phyloP scores from a whole-genome alignment of 768 basidiomycete genomes.

The Leucosporidium scottii region DNA sequence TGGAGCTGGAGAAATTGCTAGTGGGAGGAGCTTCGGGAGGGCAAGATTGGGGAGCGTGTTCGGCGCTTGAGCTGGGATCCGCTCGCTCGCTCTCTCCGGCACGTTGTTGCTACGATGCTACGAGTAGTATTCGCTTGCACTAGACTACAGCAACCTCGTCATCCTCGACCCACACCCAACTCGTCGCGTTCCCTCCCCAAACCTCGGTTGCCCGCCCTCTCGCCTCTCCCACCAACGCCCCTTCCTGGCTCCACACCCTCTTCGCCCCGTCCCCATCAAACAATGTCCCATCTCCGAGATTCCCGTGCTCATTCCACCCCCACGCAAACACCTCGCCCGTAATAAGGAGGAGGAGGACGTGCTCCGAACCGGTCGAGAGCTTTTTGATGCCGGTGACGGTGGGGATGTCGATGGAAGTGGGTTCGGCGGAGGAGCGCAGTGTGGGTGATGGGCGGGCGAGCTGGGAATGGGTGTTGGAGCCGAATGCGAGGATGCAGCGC shows the following conservation, averaged over 20 bases:
- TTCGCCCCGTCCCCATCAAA: constrained; percentile 51
- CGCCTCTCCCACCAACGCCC: constrained; percentile 1
- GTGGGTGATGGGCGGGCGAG: constrained; percentile 44
- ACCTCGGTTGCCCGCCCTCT: constrained; percentile 32
- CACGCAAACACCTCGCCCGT: constrained; percentile 63
- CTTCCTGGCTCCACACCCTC: constrained; percentile 52
- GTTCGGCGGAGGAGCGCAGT: background rate
- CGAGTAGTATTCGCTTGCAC: no score
- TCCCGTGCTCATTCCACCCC: constrained; percentile 99
- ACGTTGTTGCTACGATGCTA: no score
- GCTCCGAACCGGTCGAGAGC: constrained; percentile 76
- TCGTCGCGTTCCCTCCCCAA: constrained; percentile 55
- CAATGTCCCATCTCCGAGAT: constrained; percentile 53
- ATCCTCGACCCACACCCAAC: constrained; percentile 45
- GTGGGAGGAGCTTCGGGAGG: constrained; percentile 9
- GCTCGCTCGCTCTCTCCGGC: no score
- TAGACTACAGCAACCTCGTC: no score
- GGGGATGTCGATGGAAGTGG: background rate
- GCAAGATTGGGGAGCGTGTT: background rate
- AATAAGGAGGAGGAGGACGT: constrained; percentile 51
- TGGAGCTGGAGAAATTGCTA: background rate
- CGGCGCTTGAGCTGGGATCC: background rate
- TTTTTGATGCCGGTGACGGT: background rate
- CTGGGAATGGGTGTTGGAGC: constrained; percentile 67
- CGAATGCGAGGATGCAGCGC: constrained; percentile 55